These are phyloP conservation scores for Mediolabrus comicus DNA, from an alignment of 108 stramenopile species.

Conservation along the genomic window DNA sequence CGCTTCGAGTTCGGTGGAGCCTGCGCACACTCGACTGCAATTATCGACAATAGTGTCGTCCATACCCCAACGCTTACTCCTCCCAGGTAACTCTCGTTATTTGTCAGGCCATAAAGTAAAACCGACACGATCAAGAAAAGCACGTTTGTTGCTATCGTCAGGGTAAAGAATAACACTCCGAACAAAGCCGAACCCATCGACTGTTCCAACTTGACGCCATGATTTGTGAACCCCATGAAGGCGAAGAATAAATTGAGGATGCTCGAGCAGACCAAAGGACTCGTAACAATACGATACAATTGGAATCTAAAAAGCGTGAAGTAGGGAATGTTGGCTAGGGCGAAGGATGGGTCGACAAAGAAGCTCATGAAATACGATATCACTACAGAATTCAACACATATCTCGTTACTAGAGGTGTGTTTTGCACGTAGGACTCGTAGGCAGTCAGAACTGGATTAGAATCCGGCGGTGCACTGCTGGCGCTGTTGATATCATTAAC, in stretches of 20 bases:
- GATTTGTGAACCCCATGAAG: constrained; percentile 64
- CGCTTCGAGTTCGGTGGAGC: constrained; percentile 65
- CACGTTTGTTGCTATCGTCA: constrained; percentile 56
- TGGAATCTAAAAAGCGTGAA: constrained; percentile 73
- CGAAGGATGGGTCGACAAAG: constrained; percentile 49
- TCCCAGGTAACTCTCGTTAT: constrained; percentile 38
- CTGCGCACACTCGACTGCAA: constrained; percentile 71
- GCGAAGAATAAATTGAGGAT: constrained; percentile 68
- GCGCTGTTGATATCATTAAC: neutral
- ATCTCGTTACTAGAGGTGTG: constrained; percentile 78
- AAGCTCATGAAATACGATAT: constrained; percentile 60
- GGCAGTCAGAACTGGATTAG: constrained; percentile 61
- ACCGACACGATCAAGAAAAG: constrained; percentile 51
- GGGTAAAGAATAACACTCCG: constrained; percentile 53
- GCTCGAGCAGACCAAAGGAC: constrained; percentile 63
- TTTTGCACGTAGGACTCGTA: constrained; percentile 60
- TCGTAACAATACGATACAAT: constrained; percentile 73
- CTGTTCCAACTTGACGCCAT: constrained; percentile 68
- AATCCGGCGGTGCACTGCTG: constrained; percentile 47
- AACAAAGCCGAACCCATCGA: constrained; percentile 75
- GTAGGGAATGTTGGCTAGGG: constrained; percentile 70
- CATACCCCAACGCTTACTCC: constrained; percentile 59
- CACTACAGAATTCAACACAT: constrained; percentile 56
- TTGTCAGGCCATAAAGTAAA: constrained; percentile 44
- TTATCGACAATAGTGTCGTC: constrained; percentile 68